Evolutionary conservation across 495 filamentous ascomycete genomes (phyloP).

Genomic region (Neurospora africana): DNA sequence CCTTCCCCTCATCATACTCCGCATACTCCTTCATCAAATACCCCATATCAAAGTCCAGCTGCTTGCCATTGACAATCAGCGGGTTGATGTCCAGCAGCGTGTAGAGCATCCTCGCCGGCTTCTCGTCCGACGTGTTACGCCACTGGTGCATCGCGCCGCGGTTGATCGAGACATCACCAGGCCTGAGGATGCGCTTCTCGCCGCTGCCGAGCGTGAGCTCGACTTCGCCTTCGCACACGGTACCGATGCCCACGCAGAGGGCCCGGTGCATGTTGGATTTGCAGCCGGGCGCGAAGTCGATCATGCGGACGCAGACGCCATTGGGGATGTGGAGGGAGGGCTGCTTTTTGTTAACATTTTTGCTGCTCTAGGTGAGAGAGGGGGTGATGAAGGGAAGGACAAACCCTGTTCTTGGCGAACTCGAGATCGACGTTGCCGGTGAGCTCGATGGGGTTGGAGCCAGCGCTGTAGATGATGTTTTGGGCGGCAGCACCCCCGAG

Average conservation of each 20-base stretch:
- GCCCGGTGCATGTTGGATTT: constrained; percentile 44
- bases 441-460: not conserved
- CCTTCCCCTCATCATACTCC: not conserved
- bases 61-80: not conserved
- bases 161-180: constrained; percentile 45
- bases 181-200: constrained; percentile 33
- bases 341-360: not conserved
- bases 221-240: constrained; percentile 47
- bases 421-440: not conserved
- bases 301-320: not conserved
- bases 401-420: not conserved
- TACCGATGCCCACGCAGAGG: constrained; percentile 47
- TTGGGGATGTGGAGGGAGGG: not conserved
- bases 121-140: constrained; percentile 36
- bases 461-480: not conserved
- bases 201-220: constrained; percentile 41
- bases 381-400: not conserved
- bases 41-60: not conserved
- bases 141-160: constrained; percentile 52
- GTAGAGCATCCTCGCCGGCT: not conserved
- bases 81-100: not conserved
- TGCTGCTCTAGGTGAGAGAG: not conserved
- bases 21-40: not conserved
- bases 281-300: not conserved
- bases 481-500: not conserved